Base-by-base conservation (phyloP, 768 basidiomycete genomes). In the Trametes villosa region DNA sequence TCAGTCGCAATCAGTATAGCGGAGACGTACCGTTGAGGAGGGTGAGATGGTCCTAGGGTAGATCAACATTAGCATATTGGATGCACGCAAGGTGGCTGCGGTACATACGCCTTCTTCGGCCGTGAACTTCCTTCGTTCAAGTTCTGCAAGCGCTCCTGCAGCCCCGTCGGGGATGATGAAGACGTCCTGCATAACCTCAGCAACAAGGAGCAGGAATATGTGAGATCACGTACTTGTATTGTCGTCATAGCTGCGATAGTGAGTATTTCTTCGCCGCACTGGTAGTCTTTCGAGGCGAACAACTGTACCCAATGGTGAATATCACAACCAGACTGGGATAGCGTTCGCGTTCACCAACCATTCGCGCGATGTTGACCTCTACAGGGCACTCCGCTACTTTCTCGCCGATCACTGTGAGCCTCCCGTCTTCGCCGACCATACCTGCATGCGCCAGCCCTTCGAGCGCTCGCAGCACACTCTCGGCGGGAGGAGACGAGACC, bases 221-320 rank as follows among this genome's bases (percentile, higher is more conserved):
- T 44, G 8, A 26, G 49, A 4, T 4, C 29, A 52, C 33, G 5
- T 36, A 64, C 75, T 53, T 96, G 95, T 8, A 98, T 83, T 9
- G 94, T 83, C 7, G 90, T 91, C 92, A 99, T 98, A 0, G 97
- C 95, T 7, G 94, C 92, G 54, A 99, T 97, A 0, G 95, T 94
- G 53, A 99, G 77, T 49, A 97, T 92, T 70, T 99, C 97, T 67
- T 98, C 94, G 3, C 96, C 94, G 65, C 97, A 99, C 66, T 83
- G 83, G 72, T 89, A 90, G 4, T 91, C 87, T 67, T 88, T 87
- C 20, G 95, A 96, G 58, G 79, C 85, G 65, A 98, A 92, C 4
- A 99, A 72, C 96, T 99, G 62, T n/a, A n/a, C n/a, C n/a, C 0
- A 63, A 18, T 15, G 53, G 20, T 27, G 40, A n/a, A n/a, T n/a